phyloP scores from a whole-genome alignment of 192 early-diverging fungal genomes.

The Entomortierella chlamydospora region DNA sequence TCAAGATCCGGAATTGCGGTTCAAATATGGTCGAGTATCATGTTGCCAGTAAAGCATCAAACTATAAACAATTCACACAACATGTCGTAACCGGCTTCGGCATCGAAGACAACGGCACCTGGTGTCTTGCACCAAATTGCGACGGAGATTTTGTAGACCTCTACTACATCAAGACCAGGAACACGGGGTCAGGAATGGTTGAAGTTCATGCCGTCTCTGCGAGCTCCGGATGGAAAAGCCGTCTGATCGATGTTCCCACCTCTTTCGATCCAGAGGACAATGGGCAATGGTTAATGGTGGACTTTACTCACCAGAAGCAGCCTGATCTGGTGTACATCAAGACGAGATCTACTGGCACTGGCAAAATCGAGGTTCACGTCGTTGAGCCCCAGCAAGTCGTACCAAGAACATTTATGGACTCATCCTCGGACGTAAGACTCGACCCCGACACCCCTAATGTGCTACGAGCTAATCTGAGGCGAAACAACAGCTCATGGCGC shows the following conservation, averaged over 20 bases:
- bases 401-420: too few species aligned
- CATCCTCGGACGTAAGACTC: too few species aligned
- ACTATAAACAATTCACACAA: constrained; percentile 9
- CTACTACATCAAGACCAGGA: constrained; percentile 9
- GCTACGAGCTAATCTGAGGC: too few species aligned
- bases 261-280: constrained; percentile 3
- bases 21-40: constrained; percentile 9
- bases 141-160: constrained; percentile 2
- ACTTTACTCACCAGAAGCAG: constrained; percentile 6
- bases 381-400: too few species aligned
- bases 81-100: background rate
- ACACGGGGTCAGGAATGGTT: background rate
- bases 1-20: background rate
- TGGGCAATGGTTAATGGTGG: constrained; percentile 9
- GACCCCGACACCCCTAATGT: too few species aligned
- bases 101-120: constrained; percentile 5
- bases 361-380: constrained; percentile 9
- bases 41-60: constrained; percentile 12
- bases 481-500: too few species aligned
- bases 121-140: constrained; percentile 9
- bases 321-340: constrained; percentile 11
- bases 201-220: constrained; percentile 4
- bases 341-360: constrained; percentile 3
- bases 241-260: background rate
- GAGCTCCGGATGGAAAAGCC: constrained; percentile 13